Percentiles rank a stretch among this genome's conserved stretches.
These are phyloP conservation scores for Monoraphidium neglectum DNA, from an alignment of 139 green algal genomes.

Conservation along the genomic window DNA sequence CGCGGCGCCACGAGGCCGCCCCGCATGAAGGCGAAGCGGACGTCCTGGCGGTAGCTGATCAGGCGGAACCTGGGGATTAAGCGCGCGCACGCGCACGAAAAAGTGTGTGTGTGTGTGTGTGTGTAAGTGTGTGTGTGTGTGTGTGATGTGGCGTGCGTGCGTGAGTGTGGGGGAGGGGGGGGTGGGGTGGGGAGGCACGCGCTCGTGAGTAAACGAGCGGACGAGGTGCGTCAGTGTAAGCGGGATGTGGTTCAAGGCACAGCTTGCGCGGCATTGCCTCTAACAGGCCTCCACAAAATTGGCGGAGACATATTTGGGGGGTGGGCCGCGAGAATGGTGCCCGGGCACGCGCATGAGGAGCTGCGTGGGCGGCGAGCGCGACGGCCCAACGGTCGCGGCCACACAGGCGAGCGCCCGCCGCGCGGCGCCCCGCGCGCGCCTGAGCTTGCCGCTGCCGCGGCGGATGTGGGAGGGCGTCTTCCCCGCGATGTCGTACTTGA, in stretches of 20 bases:
- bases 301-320: too few species aligned
- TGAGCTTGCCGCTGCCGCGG: conserved; percentile 29
- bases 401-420: background rate
- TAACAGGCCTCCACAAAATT: background rate
- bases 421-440: conserved; percentile 13
- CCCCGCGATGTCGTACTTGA: conserved; percentile 46
- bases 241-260: background rate
- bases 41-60: conserved; percentile 57
- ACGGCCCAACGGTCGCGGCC: background rate
- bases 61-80: conserved; percentile 61
- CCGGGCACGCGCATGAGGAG: too few species aligned
- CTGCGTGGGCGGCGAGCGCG: background rate
- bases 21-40: conserved; percentile 55
- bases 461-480: conserved; percentile 24
- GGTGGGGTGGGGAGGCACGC: background rate
- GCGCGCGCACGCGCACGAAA: background rate
- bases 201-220: background rate
- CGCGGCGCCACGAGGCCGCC: conserved; percentile 35
- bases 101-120: background rate
- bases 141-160: background rate
- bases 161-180: background rate
- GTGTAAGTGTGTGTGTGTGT: background rate
- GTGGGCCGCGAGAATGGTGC: too few species aligned
- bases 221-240: background rate
- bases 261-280: background rate